Percentiles rank a stretch among this genome's conserved stretches.
phyloP scores from a whole-genome alignment of 805 yeast genomes.

The Ogataea nitratoaversa region DNA sequence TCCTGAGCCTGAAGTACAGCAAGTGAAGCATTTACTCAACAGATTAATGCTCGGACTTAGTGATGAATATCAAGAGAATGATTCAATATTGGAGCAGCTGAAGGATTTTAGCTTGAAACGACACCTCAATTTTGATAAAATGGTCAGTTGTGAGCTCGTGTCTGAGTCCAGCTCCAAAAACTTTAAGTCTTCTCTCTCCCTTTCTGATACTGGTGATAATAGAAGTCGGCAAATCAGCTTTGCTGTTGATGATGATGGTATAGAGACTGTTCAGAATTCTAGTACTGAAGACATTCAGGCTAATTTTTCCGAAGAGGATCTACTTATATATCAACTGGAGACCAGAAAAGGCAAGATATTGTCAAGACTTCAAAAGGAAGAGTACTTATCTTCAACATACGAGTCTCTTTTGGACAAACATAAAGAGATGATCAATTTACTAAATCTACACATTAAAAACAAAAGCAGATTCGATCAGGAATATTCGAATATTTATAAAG shows the following conservation, averaged over 20 bases:
- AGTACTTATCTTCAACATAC: conserved; percentile 25
- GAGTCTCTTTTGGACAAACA: conserved; percentile 25
- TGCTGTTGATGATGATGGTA: too few species aligned
- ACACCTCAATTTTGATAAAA: conserved; percentile 8
- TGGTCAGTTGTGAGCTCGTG: background rate
- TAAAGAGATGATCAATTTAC: conserved; percentile 22
- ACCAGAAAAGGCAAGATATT: conserved; percentile 25
- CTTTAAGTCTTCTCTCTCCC: background rate
- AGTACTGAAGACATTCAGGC: conserved; percentile 2
- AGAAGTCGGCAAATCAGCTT: too few species aligned
- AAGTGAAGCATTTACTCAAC: conserved; percentile 22
- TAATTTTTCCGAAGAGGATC: conserved; percentile 10
- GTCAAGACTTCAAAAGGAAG: conserved; percentile 32
- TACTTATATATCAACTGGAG: conserved; percentile 18
- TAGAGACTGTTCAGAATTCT: too few species aligned
- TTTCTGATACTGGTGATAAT: background rate
- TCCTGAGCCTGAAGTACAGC: conserved; percentile 15
- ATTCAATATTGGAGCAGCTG: conserved; percentile 11
- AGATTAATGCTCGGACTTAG: conserved; percentile 25
- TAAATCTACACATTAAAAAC: conserved; percentile 13
- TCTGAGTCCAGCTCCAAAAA: background rate
- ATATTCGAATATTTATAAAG: conserved; percentile 15
- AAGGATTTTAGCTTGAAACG: conserved; percentile 11
- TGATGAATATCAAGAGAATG: conserved; percentile 26
- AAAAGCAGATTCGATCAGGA: conserved; percentile 17